A percentile compares a stretch with the other conserved stretches of the same genome.
phyloP scores from a whole-genome alignment of 2,329 filamentous ascomycete species.

The Fusarium redolens region DNA sequence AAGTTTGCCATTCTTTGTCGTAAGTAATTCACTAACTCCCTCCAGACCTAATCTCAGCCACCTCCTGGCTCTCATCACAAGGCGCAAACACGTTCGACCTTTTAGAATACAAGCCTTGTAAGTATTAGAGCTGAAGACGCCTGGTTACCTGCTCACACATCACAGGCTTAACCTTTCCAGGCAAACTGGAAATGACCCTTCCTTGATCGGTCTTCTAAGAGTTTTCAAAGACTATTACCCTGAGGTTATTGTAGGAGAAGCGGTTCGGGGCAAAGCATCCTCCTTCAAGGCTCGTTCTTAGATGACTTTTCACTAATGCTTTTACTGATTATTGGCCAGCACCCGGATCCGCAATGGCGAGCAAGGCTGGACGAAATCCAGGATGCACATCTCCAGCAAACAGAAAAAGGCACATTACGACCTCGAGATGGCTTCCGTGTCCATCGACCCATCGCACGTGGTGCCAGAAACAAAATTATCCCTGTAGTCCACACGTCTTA shows the following conservation, averaged over 20 bases:
- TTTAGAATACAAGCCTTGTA: slow-evolving; percentile 84
- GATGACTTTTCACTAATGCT: neutral
- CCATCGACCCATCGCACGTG: slow-evolving; percentile 56
- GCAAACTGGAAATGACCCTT: slow-evolving; percentile 77
- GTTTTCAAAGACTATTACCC: slow-evolving; percentile 94
- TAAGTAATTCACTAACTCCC: slow-evolving; percentile 32
- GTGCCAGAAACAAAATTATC: slow-evolving; percentile 56
- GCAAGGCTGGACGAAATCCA: slow-evolving; percentile 75
- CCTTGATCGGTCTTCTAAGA: slow-evolving; percentile 77
- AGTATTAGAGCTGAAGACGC: slow-evolving; percentile 41
- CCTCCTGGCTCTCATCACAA: slow-evolving; percentile 80
- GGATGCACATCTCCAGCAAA: slow-evolving; percentile 63
- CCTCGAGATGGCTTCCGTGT: slow-evolving; percentile 70
- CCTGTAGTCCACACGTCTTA: slow-evolving; percentile 80
- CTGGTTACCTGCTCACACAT: neutral
- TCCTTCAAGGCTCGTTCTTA: slow-evolving; percentile 65
- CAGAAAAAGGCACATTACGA: slow-evolving; percentile 50
- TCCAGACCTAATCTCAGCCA: slow-evolving; percentile 74
- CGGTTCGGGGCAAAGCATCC: slow-evolving; percentile 68
- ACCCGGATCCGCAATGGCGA: slow-evolving; percentile 82
- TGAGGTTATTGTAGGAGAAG: slow-evolving; percentile 83
- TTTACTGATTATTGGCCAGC: slow-evolving; percentile 55
- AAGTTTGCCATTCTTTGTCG: slow-evolving; percentile 21
- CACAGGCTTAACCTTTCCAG: slow-evolving; percentile 66
- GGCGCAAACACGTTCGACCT: slow-evolving; percentile 84